A percentile compares a stretch with the other conserved stretches of the same genome.
Conservation (phyloP, 768 basidiomycete species). For the Kwoniella europaea region DNA sequence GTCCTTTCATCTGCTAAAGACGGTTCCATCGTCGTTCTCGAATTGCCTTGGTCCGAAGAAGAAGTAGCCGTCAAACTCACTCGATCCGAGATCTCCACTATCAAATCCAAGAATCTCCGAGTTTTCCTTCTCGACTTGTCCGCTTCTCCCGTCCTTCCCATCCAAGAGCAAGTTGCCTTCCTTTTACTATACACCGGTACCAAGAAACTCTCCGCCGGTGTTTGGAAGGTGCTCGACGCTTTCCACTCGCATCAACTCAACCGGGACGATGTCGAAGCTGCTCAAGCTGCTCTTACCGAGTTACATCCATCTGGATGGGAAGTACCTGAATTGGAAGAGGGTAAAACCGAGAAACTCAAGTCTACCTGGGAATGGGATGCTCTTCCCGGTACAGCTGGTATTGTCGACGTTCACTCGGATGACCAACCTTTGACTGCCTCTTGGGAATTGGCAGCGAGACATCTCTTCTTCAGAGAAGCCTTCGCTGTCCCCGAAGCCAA, state of each 20-base stretch:
- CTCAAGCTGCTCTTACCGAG: conserved; percentile 72
- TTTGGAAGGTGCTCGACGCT: conserved; percentile 54
- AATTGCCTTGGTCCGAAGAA: conserved; percentile 75
- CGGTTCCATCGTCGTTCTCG: conserved; percentile 70
- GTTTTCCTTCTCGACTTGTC: conserved; percentile 58
- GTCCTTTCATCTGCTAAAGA: conserved; percentile 70
- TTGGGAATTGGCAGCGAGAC: conserved; percentile 59
- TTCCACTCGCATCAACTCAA: conserved; percentile 56
- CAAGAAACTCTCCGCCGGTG: conserved; percentile 61
- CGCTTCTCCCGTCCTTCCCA: conserved; percentile 59
- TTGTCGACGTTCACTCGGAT: conserved; percentile 62
- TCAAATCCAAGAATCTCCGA: conserved; percentile 63
- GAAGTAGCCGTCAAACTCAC: conserved; percentile 76
- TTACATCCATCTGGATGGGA: conserved; percentile 61
- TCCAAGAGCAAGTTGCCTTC: conserved; percentile 78
- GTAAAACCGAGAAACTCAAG: conserved; percentile 52
- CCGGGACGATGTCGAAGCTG: conserved; percentile 65
- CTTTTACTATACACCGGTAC: conserved; percentile 69
- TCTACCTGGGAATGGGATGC: conserved; percentile 56
- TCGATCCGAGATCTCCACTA: conserved; percentile 61
- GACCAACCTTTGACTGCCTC: conserved; percentile 84
- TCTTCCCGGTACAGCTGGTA: conserved; percentile 70
- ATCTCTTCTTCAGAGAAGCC: conserved; percentile 82
- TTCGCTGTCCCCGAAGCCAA: conserved; percentile 65
- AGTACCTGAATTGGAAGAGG: conserved; percentile 55